Evolutionary conservation across 805 yeast species (phyloP).

Genomic region (Isabelozyma heimii): DNA sequence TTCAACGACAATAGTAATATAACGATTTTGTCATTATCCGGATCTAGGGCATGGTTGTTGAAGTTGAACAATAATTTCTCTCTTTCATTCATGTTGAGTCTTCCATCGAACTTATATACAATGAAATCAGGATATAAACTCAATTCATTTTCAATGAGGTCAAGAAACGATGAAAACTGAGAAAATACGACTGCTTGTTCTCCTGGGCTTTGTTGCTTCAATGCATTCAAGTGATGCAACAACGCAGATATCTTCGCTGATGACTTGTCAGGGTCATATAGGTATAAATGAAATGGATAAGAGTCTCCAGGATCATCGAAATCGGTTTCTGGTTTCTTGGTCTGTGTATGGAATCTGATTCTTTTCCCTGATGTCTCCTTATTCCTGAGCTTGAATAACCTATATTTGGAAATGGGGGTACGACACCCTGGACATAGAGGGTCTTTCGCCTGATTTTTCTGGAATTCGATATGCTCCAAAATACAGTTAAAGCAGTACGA

Average conservation of each 20-base stretch:
- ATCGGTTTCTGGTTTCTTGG: slow-evolving; percentile 8
- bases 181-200: slow-evolving; percentile 86
- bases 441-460: slow-evolving; percentile 33
- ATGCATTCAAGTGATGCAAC: slow-evolving; percentile 51
- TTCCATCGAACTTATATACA: slow-evolving; percentile 79
- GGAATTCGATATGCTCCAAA: slow-evolving; percentile 71
- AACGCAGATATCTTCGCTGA: slow-evolving; percentile 77
- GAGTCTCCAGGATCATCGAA: slow-evolving; percentile 15
- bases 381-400: slow-evolving; percentile 44
- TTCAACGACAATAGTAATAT: slow-evolving; percentile 73
- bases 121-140: slow-evolving; percentile 43
- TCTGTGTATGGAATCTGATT: slow-evolving; percentile 26
- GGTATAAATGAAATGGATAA: slow-evolving; percentile 32
- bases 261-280: slow-evolving; percentile 49
- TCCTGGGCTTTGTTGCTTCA: slow-evolving; percentile 51
- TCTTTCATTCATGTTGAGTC: slow-evolving; percentile 65
- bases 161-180: slow-evolving; percentile 82
- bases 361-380: slow-evolving; percentile 20
- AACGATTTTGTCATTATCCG: slow-evolving; percentile 27
- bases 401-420: slow-evolving; percentile 44
- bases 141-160: slow-evolving; percentile 66
- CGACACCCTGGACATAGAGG: slow-evolving; percentile 81
- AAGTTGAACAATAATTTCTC: slow-evolving; percentile 60
- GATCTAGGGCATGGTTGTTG: slow-evolving; percentile 13
- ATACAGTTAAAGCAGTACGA: slow-evolving; percentile 73